phyloP scores from a whole-genome alignment of 768 basidiomycete genomes.

The Candolleomyces eurysporus region DNA sequence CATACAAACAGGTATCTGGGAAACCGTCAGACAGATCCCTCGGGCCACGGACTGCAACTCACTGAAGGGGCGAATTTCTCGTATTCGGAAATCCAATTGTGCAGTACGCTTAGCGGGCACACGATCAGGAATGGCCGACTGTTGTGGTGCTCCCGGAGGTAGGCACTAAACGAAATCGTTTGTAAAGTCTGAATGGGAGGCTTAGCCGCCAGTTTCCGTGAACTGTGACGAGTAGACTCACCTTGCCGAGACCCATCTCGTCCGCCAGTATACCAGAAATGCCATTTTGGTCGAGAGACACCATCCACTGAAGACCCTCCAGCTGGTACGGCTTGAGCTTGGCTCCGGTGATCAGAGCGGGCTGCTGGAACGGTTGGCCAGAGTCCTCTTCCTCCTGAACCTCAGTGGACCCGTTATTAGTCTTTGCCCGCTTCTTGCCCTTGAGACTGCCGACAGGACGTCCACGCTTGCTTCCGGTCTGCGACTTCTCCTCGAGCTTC shows the following conservation, averaged over 20 bases:
- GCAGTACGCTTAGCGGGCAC: slow-evolving; percentile 88
- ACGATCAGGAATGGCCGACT: slow-evolving; percentile 82
- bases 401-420: slow-evolving; percentile 18
- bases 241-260: slow-evolving; percentile 94
- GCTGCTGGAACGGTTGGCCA: slow-evolving; percentile 60
- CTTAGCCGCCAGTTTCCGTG: neutral
- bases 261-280: slow-evolving; percentile 85
- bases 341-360: slow-evolving; percentile 78
- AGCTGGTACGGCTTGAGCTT: slow-evolving; percentile 89
- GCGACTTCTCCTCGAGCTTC: slow-evolving; percentile 20
- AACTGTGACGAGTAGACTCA: slow-evolving; percentile 19
- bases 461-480: slow-evolving; percentile 26
- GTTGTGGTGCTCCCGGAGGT: slow-evolving; percentile 73
- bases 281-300: slow-evolving; percentile 80
- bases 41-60: neutral
- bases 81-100: slow-evolving; percentile 91
- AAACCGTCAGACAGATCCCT: neutral
- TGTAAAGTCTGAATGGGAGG: slow-evolving; percentile 71
- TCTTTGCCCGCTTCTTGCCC: slow-evolving; percentile 25
- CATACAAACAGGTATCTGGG: slow-evolving; percentile 82
- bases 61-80: slow-evolving; percentile 76
- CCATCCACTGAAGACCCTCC: slow-evolving; percentile 95
- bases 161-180: slow-evolving; percentile 91
- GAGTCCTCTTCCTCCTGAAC: slow-evolving; percentile 21
- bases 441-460: slow-evolving; percentile 10